Conservation (phyloP, 352 stramenopile genomes). For the Pythium phragmitis region DNA sequence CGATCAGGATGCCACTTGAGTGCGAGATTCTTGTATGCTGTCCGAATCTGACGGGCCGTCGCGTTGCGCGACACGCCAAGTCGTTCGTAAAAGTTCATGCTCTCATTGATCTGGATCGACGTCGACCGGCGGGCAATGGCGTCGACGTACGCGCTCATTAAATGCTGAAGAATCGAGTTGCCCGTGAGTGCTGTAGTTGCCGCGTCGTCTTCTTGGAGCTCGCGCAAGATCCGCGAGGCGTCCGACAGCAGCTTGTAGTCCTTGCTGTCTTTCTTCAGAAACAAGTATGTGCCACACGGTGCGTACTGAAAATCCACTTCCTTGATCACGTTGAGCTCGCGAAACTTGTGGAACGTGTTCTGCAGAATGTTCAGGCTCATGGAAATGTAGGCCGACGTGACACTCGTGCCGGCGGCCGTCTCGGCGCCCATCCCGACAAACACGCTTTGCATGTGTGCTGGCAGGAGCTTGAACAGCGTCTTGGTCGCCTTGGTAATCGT, state of each 20-base stretch:
- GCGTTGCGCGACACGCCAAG: slow-evolving; percentile 70
- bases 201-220: slow-evolving; percentile 50
- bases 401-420: slow-evolving; percentile 21
- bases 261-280: slow-evolving; percentile 57
- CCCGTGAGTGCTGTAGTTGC: slow-evolving; percentile 55
- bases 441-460: slow-evolving; percentile 68
- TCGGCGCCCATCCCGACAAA: slow-evolving; percentile 35
- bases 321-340: slow-evolving; percentile 73
- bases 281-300: slow-evolving; percentile 76
- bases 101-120: slow-evolving; percentile 78
- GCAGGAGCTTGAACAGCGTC: slow-evolving; percentile 67
- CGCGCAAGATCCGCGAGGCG: slow-evolving; percentile 33
- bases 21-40: slow-evolving; percentile 69
- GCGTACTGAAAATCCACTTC: slow-evolving; percentile 75
- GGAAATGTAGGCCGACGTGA: slow-evolving; percentile 68
- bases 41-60: slow-evolving; percentile 62
- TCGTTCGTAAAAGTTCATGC: slow-evolving; percentile 86
- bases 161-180: slow-evolving; percentile 76
- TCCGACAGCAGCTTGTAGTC: slow-evolving; percentile 61
- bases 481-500: slow-evolving; percentile 82
- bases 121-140: slow-evolving; percentile 67
- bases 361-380: slow-evolving; percentile 83
- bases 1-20: slow-evolving; percentile 89
- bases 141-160: slow-evolving; percentile 83
- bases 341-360: slow-evolving; percentile 80